Percentiles rank a stretch among this genome's conserved stretches.
Evolutionary conservation across 257 asterid genomes (phyloP).

Genomic region (Solanum corneliomulleri): DNA sequence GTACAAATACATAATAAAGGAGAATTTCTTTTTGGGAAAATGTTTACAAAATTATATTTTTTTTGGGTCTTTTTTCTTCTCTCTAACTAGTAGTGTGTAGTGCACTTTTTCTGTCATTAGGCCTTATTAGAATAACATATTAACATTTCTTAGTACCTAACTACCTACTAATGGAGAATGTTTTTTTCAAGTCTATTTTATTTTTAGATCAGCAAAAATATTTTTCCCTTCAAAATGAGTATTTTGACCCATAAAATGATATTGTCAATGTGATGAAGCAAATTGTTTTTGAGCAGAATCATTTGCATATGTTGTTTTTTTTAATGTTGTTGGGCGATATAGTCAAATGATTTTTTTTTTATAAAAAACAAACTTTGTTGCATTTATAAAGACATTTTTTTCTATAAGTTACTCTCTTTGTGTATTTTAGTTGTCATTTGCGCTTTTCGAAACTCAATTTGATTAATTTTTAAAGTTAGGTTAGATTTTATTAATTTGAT

Average conservation of each 20-base stretch:
- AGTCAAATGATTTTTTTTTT: too few species aligned
- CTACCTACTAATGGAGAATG: neutral
- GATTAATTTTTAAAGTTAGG: neutral
- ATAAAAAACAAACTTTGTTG: too few species aligned
- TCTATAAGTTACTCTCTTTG: neutral
- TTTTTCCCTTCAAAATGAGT: neutral
- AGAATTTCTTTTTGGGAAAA: too few species aligned
- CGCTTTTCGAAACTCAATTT: too few species aligned
- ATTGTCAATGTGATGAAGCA: neutral
- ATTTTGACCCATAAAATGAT: neutral
- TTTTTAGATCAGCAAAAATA: neutral
- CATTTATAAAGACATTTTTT: too few species aligned
- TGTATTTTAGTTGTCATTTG: neutral
- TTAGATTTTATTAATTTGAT: neutral
- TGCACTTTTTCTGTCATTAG: neutral
- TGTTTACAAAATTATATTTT: too few species aligned
- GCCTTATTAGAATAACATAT: neutral
- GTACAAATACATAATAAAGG: neutral
- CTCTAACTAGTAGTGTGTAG: neutral
- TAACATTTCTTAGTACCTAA: neutral
- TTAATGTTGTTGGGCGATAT: neutral
- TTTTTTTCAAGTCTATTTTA: neutral
- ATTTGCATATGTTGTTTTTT: neutral
- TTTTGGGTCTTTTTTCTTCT: neutral
- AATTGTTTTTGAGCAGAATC: neutral